Evolutionary conservation across 164 flowering plant genomes (phyloP), one percentile per base, ranked within the genome.

Genomic region (Chimonanthus praecox): DNA sequence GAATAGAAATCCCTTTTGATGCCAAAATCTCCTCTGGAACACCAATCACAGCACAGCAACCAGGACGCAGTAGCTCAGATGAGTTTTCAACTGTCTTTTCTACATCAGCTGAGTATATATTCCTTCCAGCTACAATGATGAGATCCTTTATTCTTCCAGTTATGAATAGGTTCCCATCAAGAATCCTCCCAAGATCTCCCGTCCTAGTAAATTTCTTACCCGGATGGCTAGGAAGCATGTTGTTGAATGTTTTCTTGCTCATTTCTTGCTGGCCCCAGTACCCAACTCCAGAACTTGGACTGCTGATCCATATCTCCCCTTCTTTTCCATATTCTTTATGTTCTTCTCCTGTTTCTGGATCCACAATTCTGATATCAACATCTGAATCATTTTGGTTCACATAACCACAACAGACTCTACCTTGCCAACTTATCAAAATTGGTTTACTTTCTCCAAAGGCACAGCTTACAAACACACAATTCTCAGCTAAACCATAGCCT

Each of bases 141-240:
- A 91, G 88, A 80, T 91, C 97, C 79, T 91, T 89, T 75, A 91
- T 88, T 78, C 97, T 86, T 76, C 97, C 97, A 48, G 97, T 91
- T 70, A 91, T 91, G 80, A 89, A 91, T 51, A 91, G 64, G 7
- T 88, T 86, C 13, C 83, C 82, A 47, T 87, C 87, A 64, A 88
- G 80, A 58, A 89, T 70, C 58, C 92, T 78, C 70, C 97, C 97
- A 61, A 91, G 75, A 71, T 91, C 97, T 67, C 97, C 94, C 7
- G 92, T 91, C 80, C 86, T 78, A 0, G 87, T 85, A 76, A 85
- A 89, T 63, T 5, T 80, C 77, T 76, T 87, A 18, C 86, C 88
- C 6, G 85, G 86, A 43, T 75, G 72, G 49, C 81, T 76, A 13
- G 58, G 72, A 49, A 89, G 86, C 67, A 76, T 78, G 75, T 88